Evolutionary conservation across 495 filamentous ascomycete genomes (phyloP).

Genomic region (Ramalina intermedia): DNA sequence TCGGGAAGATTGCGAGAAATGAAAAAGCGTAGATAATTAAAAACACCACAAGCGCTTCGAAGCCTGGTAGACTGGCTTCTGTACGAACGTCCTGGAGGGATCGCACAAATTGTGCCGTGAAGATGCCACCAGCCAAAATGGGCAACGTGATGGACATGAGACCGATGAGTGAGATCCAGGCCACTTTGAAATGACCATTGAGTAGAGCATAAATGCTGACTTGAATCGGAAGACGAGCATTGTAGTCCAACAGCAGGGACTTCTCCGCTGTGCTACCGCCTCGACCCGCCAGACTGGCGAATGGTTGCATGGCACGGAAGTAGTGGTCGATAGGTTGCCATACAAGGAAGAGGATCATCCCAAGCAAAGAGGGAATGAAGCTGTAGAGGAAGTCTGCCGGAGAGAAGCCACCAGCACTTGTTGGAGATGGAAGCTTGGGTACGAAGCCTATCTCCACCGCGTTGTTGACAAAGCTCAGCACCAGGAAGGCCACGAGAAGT

Average conservation of each 20-base stretch:
- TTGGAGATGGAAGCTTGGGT: slow-evolving; percentile 46
- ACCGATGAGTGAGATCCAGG: slow-evolving; percentile 51
- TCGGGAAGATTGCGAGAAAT: slow-evolving; percentile 42
- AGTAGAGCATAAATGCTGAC: slow-evolving; percentile 44
- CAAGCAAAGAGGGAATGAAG: slow-evolving; percentile 66
- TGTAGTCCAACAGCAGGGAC: slow-evolving; percentile 63
- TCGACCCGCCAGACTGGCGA: slow-evolving; percentile 43
- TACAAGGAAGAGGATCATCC: slow-evolving; percentile 58
- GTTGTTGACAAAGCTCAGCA: slow-evolving; percentile 63
- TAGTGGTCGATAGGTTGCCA: slow-evolving; percentile 66
- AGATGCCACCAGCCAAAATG: slow-evolving; percentile 62
- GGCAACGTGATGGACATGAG: slow-evolving; percentile 52
- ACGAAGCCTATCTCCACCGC: slow-evolving; percentile 53
- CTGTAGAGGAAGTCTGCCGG: slow-evolving; percentile 77
- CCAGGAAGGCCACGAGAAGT: slow-evolving; percentile 56
- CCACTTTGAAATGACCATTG: slow-evolving; percentile 57
- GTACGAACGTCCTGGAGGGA: slow-evolving; percentile 42
- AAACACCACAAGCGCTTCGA: slow-evolving; percentile 49
- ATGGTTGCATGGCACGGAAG: slow-evolving; percentile 63
- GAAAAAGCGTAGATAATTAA: slow-evolving; percentile 53
- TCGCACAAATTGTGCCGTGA: slow-evolving; percentile 60
- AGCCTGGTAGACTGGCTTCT: slow-evolving; percentile 52
- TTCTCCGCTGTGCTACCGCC: slow-evolving; percentile 49
- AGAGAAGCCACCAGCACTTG: slow-evolving; percentile 54
- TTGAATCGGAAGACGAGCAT: slow-evolving; percentile 46